Percentiles rank a stretch among this genome's conserved stretches.
Evolutionary conservation across 2,329 filamentous ascomycete species (phyloP).

Genomic region (Sporothrix curviconia): DNA sequence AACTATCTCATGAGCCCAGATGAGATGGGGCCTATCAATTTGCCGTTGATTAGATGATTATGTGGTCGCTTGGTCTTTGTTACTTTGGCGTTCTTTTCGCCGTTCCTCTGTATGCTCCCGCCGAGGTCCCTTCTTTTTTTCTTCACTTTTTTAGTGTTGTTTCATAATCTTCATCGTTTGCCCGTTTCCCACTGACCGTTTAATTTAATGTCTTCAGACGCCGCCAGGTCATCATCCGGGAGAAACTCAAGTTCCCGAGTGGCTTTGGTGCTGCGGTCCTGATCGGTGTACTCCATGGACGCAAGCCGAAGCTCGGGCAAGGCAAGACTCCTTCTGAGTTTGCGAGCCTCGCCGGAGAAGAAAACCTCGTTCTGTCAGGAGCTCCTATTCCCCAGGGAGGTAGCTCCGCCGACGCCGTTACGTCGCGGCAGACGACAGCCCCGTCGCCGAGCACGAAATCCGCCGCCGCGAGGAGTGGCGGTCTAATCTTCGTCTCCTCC

Average conservation of each 20-base stretch:
- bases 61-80: slow-evolving; percentile 90
- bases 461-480: slow-evolving; percentile 33
- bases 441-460: slow-evolving; percentile 21
- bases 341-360: slow-evolving; percentile 24
- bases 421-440: slow-evolving; percentile 15
- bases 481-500: slow-evolving; percentile 47
- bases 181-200: no score
- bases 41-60: slow-evolving; percentile 68
- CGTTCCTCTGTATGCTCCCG: slow-evolving; percentile 60
- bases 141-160: background rate
- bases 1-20: slow-evolving; percentile 73
- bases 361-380: background rate
- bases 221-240: slow-evolving; percentile 84
- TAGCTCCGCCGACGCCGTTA: background rate
- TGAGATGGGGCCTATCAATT: slow-evolving; percentile 69
- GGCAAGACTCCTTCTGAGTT: slow-evolving; percentile 21
- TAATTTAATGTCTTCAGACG: slow-evolving; percentile 44
- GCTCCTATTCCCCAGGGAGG: background rate
- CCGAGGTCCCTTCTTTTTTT: background rate
- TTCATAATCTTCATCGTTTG: no score
- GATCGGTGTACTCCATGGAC: slow-evolving; percentile 80
- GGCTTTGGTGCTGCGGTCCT: slow-evolving; percentile 92
- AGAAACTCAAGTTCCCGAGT: slow-evolving; percentile 89
- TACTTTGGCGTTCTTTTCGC: slow-evolving; percentile 97
- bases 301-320: slow-evolving; percentile 2